Conservation (phyloP, 2,329 filamentous ascomycete genomes). For the Samsoniella hepiali region DNA sequence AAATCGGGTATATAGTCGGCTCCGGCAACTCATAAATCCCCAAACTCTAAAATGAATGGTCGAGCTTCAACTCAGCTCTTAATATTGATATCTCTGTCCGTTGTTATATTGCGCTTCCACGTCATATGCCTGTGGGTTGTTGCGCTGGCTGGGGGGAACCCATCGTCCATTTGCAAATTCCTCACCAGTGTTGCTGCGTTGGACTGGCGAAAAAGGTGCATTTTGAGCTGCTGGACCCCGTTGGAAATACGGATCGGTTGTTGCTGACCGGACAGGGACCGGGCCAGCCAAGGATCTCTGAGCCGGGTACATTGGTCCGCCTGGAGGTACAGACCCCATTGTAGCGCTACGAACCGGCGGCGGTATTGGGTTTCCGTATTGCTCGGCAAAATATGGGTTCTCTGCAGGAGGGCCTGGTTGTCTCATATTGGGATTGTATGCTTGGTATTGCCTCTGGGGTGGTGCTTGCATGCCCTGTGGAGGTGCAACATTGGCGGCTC, state of each 20-base stretch:
- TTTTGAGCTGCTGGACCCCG: conserved; percentile 5
- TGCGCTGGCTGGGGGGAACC: conserved; percentile 23
- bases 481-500: background rate
- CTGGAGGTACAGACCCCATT: conserved; percentile 36
- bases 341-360: conserved; percentile 13
- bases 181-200: background rate
- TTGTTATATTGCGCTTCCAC: conserved; percentile 31
- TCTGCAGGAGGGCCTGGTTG: conserved; percentile 29
- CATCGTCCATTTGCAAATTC: conserved; percentile 1
- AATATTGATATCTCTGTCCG: background rate
- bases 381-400: background rate
- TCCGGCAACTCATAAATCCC: conserved; percentile 2
- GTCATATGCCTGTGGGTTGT: conserved; percentile 36
- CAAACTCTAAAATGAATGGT: background rate
- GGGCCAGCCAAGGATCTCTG: conserved; percentile 47
- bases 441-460: conserved; percentile 26
- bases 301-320: conserved; percentile 36
- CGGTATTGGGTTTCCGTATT: background rate
- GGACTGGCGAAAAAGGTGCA: background rate
- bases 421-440: conserved; percentile 30
- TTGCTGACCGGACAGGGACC: conserved; percentile 29
- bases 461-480: conserved; percentile 21
- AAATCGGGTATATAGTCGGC: background rate
- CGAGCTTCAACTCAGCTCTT: background rate
- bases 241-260: conserved; percentile 26